Evolutionary conservation across 129 eudicot genomes (phyloP), one percentile per base, ranked within the genome.

Genomic region (Helichrysum umbraculigerum): DNA sequence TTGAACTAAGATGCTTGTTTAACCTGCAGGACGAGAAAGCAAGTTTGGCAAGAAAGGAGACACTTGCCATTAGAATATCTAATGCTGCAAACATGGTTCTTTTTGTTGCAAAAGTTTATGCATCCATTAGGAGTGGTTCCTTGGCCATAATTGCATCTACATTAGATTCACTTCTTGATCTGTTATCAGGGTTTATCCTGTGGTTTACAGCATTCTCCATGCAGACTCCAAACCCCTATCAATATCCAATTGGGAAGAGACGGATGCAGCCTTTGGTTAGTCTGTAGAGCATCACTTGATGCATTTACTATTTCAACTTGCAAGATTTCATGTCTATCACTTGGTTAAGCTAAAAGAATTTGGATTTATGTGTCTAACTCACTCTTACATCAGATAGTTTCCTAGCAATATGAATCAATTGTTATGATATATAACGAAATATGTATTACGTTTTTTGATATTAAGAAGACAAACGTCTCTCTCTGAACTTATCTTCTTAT

Each of bases 181-280:
- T 91, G 39, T 71, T 91, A 15, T 91, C 97, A 8, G 97, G 97
- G 14, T 88, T 91, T 81, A 91, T 91, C 76, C 79, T 91, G 52
- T 91, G 97, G 97, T 91, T 91, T 64, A 91, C 97, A 17, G 94
- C 97, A 17, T 91, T 91, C 78, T 88, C 97, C 44, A 91, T 91
- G 97, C 89, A 89, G 73, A 81, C 84, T 29, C 85, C 84, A 57
- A 91, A 91, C 37, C 97, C 97, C 2, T 91, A 91, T 77, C 94
- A 79, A 52, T 91, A 91, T 83, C 97, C 97, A 20, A 88, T 91
- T 57, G 97, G 97, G 42, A 91, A 91, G 85, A 88, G 83, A 71
- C 84, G 97, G 28, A 91, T 91, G 97, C 97, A 91, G 83, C 97
- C 97, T 64, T 76, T 91, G 94, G 97, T 91, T 66, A 86, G 96